Base-by-base conservation (phyloP, 2,329 filamentous ascomycete species). In the Aspergillus fumigatiaffinis region DNA sequence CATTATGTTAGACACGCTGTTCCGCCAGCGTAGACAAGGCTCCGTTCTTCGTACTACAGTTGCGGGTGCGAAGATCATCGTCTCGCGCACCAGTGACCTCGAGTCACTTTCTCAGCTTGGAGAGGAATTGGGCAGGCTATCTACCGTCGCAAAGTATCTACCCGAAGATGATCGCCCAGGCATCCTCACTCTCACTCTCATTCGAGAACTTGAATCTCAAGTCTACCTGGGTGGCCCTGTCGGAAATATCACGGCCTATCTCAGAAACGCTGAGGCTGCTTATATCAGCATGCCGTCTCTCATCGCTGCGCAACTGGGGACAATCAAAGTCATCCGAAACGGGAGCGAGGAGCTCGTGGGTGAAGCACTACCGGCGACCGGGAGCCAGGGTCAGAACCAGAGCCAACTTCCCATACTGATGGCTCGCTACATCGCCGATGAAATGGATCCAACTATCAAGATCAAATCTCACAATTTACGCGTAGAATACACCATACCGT, bases 111-210 rank as follows among this genome's bases (percentile, higher is more conserved):
- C 87, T 7, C 82, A 82, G 10, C 81, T 99, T 8, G 87, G 84
- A 0, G 87, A 90, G 61, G 94, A 99, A 67, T 72, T 97, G 51
- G 82, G 88, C 5, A 91, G 89, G 63, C 79, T 99, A 4, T 90
- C 92, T 0, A 92, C 87, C 0, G 91, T 99, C 26, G 85, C 93
- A 6, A 97, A 97, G 70, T 97, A 97, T 71, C 81, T 99, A 2
- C 93, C 94, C 0, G 93, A 99, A 65, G 94, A 99, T 73, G 93
- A 99, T 66, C 85, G 92, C 1, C 94, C 94, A 2, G 94, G 94
- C 0, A 79, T 97, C 21, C 79, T 99, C 41, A 92, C 88, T 0
- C 79, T 99, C 41, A 80, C 83, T 0, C 79, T 85, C 29, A 73
- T 97, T 53, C 84, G 86, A 53, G 84, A 86, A 20, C 66, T 91